phyloP scores from a whole-genome alignment of 495 filamentous ascomycete species.

The Aspergillus biplanus region DNA sequence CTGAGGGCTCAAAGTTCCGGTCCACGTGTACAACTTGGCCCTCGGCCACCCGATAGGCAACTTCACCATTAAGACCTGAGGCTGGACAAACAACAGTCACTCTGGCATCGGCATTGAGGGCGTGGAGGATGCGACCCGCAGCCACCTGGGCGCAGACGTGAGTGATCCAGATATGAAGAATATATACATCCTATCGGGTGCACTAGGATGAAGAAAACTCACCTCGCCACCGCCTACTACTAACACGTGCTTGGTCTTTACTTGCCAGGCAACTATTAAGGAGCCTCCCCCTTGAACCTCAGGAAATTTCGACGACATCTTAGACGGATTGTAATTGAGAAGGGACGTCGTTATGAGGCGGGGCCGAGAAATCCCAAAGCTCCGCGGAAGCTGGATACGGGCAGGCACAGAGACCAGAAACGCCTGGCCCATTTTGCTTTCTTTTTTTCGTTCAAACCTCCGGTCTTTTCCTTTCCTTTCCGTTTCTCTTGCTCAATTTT shows the following conservation, averaged over 20 bases:
- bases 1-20: constrained; percentile 77
- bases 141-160: constrained; percentile 68
- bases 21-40: constrained; percentile 76
- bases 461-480: constrained; percentile 8
- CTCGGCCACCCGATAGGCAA: constrained; percentile 74
- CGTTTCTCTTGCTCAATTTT: constrained; percentile 5
- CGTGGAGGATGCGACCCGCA: constrained; percentile 87
- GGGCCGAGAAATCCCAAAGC: not conserved
- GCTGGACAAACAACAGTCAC: constrained; percentile 83
- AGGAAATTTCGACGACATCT: constrained; percentile 70
- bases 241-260: constrained; percentile 78
- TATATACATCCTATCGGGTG: constrained; percentile 10
- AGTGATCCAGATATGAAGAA: constrained; percentile 18
- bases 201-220: constrained; percentile 24
- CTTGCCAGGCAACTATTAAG: constrained; percentile 92
- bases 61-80: constrained; percentile 84
- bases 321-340: constrained; percentile 20
- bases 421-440: constrained; percentile 1
- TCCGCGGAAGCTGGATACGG: constrained; percentile 5
- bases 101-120: constrained; percentile 91
- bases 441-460: constrained; percentile 12
- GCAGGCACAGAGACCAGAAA: constrained; percentile 8
- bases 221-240: constrained; percentile 96
- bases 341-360: not conserved
- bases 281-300: constrained; percentile 87